phyloP scores from a whole-genome alignment of 371 early-diverging fungal genomes.

The Zychaea mexicana region DNA sequence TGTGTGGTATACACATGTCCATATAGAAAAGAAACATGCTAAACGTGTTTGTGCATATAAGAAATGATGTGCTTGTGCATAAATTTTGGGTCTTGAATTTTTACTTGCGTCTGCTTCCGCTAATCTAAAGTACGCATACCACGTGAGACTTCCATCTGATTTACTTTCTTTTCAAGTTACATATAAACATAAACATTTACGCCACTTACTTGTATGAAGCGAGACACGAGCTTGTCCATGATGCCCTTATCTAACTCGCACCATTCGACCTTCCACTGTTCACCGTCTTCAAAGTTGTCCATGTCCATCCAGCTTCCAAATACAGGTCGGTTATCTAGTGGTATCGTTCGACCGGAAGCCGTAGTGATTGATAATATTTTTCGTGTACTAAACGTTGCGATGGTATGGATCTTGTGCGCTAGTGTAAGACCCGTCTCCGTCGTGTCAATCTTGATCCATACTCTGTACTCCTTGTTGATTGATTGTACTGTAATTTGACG shows the following conservation, averaged over 20 bases:
- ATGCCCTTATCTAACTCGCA: constrained; percentile 39
- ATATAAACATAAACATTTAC: too few relatives aligned
- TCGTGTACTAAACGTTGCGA: constrained; percentile 52
- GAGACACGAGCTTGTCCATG: constrained; percentile 35
- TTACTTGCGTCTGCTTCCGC: constrained; percentile 3
- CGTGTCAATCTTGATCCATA: constrained; percentile 51
- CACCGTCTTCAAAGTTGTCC: constrained; percentile 44
- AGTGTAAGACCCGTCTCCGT: constrained; percentile 46
- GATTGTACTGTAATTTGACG: constrained; percentile 54
- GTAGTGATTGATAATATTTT: constrained; percentile 45
- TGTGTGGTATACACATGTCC: too few relatives aligned
- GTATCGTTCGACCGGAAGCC: constrained; percentile 39
- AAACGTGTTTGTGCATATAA: too few relatives aligned
- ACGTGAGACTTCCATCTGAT: background rate
- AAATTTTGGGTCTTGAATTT: background rate
- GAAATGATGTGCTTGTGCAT: background rate
- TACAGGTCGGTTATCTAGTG: constrained; percentile 36
- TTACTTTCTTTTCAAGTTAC: too few relatives aligned
- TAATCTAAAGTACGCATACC: background rate
- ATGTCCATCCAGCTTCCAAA: constrained; percentile 50
- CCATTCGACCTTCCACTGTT: constrained; percentile 49
- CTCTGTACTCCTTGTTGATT: constrained; percentile 44
- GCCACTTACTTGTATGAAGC: constrained; percentile 36
- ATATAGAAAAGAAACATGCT: too few relatives aligned
- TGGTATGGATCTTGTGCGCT: constrained; percentile 47